Evolutionary conservation across 2,329 filamentous ascomycete species (phyloP).

Genomic region (Zymoseptoria passerinii): DNA sequence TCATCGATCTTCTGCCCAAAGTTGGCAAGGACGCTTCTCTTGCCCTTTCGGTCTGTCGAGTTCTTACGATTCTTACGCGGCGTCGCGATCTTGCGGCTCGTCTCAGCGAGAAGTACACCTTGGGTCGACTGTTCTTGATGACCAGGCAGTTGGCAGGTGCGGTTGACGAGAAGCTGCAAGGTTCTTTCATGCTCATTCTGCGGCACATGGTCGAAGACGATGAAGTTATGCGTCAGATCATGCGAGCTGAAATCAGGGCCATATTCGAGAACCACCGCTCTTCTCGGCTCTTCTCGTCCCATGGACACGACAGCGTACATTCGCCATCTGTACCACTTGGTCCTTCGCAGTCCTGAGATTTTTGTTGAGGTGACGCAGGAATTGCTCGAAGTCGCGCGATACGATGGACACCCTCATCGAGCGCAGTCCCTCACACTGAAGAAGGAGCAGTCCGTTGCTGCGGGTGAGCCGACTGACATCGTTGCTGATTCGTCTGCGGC

Average conservation of each 20-base stretch:
- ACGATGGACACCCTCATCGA: constrained; percentile 43
- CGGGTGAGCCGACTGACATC: background rate
- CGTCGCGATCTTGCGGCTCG: constrained; percentile 63
- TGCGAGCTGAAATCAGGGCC: constrained; percentile 79
- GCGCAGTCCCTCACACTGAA: constrained; percentile 48
- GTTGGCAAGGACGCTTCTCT: constrained; percentile 81
- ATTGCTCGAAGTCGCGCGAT: constrained; percentile 64
- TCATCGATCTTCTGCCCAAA: constrained; percentile 77
- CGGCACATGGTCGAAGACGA: constrained; percentile 94
- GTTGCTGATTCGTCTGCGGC: constrained; percentile 46
- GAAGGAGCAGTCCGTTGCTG: constrained; percentile 28
- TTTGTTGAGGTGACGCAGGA: constrained; percentile 87
- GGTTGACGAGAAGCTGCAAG: constrained; percentile 65
- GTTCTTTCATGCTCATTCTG: constrained; percentile 73
- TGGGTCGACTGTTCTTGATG: constrained; percentile 89
- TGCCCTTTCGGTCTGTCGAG: constrained; percentile 71
- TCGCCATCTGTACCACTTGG: constrained; percentile 68
- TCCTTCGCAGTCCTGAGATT: constrained; percentile 70
- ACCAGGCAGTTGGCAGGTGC: constrained; percentile 80
- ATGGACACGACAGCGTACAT: constrained; percentile 65
- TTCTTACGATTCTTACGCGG: constrained; percentile 81
- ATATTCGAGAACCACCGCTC: constrained; percentile 52
- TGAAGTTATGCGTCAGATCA: constrained; percentile 79
- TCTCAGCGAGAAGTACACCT: constrained; percentile 78
- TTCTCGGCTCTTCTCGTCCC: constrained; percentile 38